These are phyloP conservation scores for Phycomyces nitens DNA, from an alignment of 192 early-diverging fungal species.

Conservation along the genomic window DNA sequence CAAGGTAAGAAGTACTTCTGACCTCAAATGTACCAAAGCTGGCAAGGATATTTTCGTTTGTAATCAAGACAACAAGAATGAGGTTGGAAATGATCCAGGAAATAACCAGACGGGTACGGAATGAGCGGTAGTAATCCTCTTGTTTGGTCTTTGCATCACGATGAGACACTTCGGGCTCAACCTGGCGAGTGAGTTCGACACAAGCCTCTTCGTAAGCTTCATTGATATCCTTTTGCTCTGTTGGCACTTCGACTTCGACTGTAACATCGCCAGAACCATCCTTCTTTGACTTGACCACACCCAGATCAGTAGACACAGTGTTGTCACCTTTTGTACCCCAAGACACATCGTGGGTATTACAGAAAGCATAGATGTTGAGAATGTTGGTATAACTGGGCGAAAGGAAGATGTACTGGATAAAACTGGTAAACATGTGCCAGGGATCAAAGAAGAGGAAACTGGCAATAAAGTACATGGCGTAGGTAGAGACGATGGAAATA, in stretches of 20 bases:
- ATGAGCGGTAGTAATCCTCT: conserved; percentile 79
- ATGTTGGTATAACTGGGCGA: conserved; percentile 76
- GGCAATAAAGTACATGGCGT: conserved; percentile 62
- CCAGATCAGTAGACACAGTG: conserved; percentile 63
- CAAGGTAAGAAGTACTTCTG: conserved; percentile 46
- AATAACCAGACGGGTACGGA: conserved; percentile 74
- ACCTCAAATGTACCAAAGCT: conserved; percentile 30
- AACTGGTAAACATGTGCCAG: conserved; percentile 76
- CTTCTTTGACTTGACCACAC: conserved; percentile 70
- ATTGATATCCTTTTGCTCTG: conserved; percentile 79
- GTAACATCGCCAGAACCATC: conserved; percentile 66
- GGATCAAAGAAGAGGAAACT: conserved; percentile 68
- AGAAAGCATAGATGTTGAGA: conserved; percentile 65
- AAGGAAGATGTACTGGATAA: conserved; percentile 70
- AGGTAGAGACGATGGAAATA: conserved; percentile 65
- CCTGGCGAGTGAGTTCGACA: conserved; percentile 44
- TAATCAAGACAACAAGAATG: conserved; percentile 61
- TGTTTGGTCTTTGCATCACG: conserved; percentile 67
- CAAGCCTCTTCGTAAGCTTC: conserved; percentile 74
- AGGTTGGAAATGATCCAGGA: conserved; percentile 80
- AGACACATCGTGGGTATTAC: conserved; percentile 50
- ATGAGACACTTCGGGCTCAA: conserved; percentile 48
- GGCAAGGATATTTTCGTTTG: conserved; percentile 41
- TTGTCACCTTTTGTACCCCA: conserved; percentile 97
- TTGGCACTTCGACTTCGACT: conserved; percentile 73